Evolutionary conservation across 2,329 filamentous ascomycete species (phyloP).

Genomic region (Monosporascus sp.): DNA sequence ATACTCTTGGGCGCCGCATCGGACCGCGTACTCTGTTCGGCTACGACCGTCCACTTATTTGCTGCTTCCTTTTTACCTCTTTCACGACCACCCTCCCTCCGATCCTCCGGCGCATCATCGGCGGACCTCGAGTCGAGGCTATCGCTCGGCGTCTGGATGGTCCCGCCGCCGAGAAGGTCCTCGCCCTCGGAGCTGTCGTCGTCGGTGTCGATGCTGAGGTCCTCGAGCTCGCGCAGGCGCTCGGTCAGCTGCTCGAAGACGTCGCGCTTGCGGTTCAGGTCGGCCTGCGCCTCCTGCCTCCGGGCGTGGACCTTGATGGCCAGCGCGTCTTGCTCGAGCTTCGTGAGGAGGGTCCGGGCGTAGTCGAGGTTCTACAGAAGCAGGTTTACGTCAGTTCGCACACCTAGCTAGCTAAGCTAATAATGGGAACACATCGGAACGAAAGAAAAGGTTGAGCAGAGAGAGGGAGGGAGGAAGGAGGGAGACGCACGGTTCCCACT

Average conservation of each 20-base stretch:
- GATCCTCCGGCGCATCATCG: constrained; percentile 4
- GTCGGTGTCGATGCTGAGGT: constrained; percentile 44
- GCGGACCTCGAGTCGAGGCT: constrained; percentile 36
- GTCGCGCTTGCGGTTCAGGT: constrained; percentile 60
- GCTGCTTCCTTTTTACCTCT: constrained; percentile 10
- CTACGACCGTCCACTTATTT: constrained; percentile 14
- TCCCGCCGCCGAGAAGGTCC: constrained; percentile 48
- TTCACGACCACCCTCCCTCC: not conserved
- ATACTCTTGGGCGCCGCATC: not conserved
- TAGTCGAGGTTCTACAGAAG: constrained; percentile 60
- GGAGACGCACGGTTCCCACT: constrained; percentile 42
- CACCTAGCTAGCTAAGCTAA: no score
- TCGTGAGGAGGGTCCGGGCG: constrained; percentile 62
- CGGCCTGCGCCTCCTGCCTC: constrained; percentile 55
- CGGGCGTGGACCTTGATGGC: constrained; percentile 52
- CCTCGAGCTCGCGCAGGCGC: constrained; percentile 61
- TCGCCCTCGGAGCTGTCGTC: constrained; percentile 47
- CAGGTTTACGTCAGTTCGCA: constrained; percentile 2
- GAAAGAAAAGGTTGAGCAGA: constrained; percentile 2
- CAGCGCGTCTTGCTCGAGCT: constrained; percentile 63
- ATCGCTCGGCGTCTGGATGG: constrained; percentile 48
- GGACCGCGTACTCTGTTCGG: constrained; percentile 3
- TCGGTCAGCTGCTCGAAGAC: constrained; percentile 61
- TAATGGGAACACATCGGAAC: not conserved
- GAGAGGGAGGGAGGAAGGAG: not conserved